Conservation (phyloP, 495 filamentous ascomycete genomes). For the Cercophora sp. region DNA sequence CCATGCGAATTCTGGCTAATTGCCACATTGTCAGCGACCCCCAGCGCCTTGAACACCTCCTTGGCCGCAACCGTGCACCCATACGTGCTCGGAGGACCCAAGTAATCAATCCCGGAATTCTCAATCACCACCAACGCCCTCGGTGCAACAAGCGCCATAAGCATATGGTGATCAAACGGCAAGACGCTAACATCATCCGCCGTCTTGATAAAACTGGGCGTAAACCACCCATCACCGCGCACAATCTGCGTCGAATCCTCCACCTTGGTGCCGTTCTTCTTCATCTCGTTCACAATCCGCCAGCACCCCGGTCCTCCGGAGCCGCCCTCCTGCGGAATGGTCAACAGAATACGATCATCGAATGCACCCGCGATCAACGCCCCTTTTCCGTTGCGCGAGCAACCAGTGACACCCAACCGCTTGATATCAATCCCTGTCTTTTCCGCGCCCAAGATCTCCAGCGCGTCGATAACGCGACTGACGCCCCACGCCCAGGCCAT, state of each 20-base stretch:
- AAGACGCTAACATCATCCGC: background rate
- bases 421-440: conserved; percentile 36
- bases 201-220: background rate
- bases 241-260: conserved; percentile 45
- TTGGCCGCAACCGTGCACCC: background rate
- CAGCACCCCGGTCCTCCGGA: conserved; percentile 47
- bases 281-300: conserved; percentile 38
- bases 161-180: conserved; percentile 4
- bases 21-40: background rate
- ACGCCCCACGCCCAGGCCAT: conserved; percentile 50
- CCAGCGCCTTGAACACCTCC: background rate
- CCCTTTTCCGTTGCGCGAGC: conserved; percentile 50
- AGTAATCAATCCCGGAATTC: background rate
- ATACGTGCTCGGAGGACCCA: background rate
- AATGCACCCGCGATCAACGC: conserved; percentile 47
- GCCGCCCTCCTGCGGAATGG: conserved; percentile 48
- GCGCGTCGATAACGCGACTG: conserved; percentile 43
- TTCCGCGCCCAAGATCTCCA: conserved; percentile 32
- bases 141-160: background rate
- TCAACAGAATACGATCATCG: conserved; percentile 41
- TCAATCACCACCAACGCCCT: background rate
- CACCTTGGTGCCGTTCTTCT: conserved; percentile 36
- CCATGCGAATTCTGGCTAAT: conserved; percentile 1
- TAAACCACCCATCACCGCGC: conserved; percentile 45
- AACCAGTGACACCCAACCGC: conserved; percentile 44